Conservation (phyloP, 2,329 filamentous ascomycete species). For the Colletotrichum falcatum region DNA sequence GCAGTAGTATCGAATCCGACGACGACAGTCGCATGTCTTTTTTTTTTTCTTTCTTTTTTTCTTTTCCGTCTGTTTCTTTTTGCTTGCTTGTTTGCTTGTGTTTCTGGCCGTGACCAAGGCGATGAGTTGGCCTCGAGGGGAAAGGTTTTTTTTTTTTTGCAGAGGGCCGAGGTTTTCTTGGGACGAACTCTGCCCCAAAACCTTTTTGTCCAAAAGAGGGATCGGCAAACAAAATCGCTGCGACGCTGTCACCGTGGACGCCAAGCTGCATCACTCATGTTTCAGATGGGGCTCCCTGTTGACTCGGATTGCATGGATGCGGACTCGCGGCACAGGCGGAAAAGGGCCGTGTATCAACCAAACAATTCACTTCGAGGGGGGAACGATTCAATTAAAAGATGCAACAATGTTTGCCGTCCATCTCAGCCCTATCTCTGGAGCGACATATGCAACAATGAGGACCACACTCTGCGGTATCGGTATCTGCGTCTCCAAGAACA, state of each 20-base stretch:
- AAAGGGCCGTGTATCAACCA: neutral
- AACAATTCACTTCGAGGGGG: fast-evolving
- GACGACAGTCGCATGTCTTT: constrained; percentile 30
- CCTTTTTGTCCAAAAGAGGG: neutral
- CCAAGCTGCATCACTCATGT: constrained; percentile 36
- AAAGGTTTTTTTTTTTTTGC: neutral
- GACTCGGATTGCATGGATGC: constrained; percentile 12
- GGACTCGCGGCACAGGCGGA: neutral
- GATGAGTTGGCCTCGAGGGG: too few species aligned
- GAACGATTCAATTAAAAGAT: constrained; percentile 13
- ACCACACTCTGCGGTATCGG: constrained; percentile 17
- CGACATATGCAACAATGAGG: constrained; percentile 22
- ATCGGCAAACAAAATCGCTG: neutral
- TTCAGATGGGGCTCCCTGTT: constrained; percentile 21
- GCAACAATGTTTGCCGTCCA: neutral
- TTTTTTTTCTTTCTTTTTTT: neutral
- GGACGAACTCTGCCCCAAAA: too few species aligned
- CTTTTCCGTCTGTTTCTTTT: too few species aligned
- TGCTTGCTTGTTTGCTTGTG: too few species aligned
- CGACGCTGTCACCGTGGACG: neutral
- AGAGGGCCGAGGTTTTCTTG: too few species aligned
- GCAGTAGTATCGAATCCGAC: constrained; percentile 6
- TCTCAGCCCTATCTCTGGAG: neutral
- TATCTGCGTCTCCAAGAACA: constrained; percentile 3
- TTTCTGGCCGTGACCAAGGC: too few species aligned